Evolutionary conservation across 805 yeast genomes (phyloP), one percentile per base, ranked within the genome.

Genomic region (Ogataea pini): DNA sequence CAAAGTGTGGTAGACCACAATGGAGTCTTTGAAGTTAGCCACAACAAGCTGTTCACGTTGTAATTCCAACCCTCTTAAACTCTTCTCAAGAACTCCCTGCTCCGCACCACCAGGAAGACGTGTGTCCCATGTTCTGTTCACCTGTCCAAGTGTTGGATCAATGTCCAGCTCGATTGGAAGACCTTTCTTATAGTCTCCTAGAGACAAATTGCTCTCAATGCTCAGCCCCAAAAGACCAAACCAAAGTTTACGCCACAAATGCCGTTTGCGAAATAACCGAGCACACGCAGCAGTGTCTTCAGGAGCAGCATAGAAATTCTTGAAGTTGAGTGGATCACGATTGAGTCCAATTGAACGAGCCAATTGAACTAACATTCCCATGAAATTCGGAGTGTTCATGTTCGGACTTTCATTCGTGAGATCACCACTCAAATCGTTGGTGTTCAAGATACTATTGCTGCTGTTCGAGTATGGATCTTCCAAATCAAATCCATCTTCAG

Each of bases 401-500:
- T 67, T 68, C 16, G 70, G 70, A 10, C 57, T 51, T 45, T 69
- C 72, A 44, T 61, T 65, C 1, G 68, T 57, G 37, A 61, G 52
- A 54, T 67, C 71, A 9, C 71, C 68, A 16, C 70, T 65, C 17
- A 72, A 62, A 44, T 70, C 73, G 51, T 70, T 55, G 12, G 62
- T 53, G 44, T 61, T 57, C 19, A 56, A 45, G 14, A 57, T 42
- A 18, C 60, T 44, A 13, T 52, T 45, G 44, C 55, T 58, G 17
- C 55, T 42, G 54, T 59, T 63, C 4, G 70, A 70, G 18, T 72
- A 65, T 2, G 73, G 68, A 51, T 73, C 79, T 50, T 68, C 73
- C 33, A 69, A 54, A 48, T 69, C 73, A 51, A 69, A 69, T 2
- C 77, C 78, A 51, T 78, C 82, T 51, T 82, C 85, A 1, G 86